phyloP scores from a whole-genome alignment of 306 rosid species.

The Pyrus communis region DNA sequence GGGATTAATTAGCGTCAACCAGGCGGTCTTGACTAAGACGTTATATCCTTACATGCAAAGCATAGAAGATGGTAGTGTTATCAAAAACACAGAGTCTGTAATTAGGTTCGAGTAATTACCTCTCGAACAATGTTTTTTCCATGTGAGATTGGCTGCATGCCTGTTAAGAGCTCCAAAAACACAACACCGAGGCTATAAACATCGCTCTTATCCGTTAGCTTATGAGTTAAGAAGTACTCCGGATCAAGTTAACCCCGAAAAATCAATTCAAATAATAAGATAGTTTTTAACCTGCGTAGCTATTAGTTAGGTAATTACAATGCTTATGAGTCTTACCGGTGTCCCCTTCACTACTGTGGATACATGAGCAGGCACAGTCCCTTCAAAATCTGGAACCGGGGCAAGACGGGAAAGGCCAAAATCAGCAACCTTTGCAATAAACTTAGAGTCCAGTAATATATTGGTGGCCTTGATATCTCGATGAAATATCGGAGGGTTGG shows the following conservation, averaged over 20 bases:
- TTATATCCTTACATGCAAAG: background rate
- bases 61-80: background rate
- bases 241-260: constrained; percentile 95
- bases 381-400: constrained; percentile 77
- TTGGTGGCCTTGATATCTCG: too few relatives aligned
- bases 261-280: constrained; percentile 9
- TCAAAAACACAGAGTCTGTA: background rate
- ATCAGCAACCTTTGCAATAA: too few relatives aligned
- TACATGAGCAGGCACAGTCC: constrained; percentile 59
- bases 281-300: background rate
- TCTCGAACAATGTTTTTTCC: constrained; percentile 96
- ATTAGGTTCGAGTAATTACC: constrained; percentile 35
- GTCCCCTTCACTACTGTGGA: constrained; percentile 97
- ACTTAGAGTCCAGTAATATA: too few relatives aligned
- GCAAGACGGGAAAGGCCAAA: too few relatives aligned
- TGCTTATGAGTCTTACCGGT: constrained; percentile 54
- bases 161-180: constrained; percentile 76
- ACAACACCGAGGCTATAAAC: constrained; percentile 96
- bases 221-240: constrained; percentile 86
- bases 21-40: background rate
- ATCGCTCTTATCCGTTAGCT: constrained; percentile 87
- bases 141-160: constrained; percentile 82
- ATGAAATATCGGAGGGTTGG: too few relatives aligned
- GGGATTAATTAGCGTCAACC: background rate
- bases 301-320: background rate